These are phyloP conservation scores for Vitis hybrid DNA, from an alignment of 177 flowering plant genomes.

Conservation along the genomic window DNA sequence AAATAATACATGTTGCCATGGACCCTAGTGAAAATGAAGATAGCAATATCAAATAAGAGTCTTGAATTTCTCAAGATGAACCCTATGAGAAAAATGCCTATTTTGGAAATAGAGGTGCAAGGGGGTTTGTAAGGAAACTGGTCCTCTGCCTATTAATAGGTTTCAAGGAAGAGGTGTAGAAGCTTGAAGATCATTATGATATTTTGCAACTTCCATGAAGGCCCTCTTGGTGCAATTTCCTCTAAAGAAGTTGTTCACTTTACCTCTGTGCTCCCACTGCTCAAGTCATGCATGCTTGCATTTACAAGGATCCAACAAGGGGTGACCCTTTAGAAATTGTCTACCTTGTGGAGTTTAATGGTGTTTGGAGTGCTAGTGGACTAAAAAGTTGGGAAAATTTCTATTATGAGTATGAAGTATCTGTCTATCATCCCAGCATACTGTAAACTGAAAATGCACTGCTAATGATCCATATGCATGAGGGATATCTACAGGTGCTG, in stretches of 20 bases:
- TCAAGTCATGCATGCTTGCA: conserved; percentile 55
- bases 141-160: conserved; percentile 7
- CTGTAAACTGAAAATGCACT: conserved; percentile 59
- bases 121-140: conserved; percentile 25
- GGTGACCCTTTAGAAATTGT: conserved; percentile 54
- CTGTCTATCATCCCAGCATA: conserved; percentile 78
- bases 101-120: conserved; percentile 19
- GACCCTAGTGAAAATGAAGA: too few species aligned
- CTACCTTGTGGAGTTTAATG: conserved; percentile 62
- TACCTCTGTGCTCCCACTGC: conserved; percentile 98
- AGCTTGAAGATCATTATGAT: neutral
- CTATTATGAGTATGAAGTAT: conserved; percentile 83
- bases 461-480: conserved; percentile 94
- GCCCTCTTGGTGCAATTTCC: conserved; percentile 82
- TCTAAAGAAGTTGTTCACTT: conserved; percentile 57
- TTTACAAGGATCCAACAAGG: conserved; percentile 51
- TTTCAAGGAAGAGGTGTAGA: neutral
- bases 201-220: conserved; percentile 26
- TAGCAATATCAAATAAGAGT: too few species aligned
- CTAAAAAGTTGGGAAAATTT: conserved; percentile 83
- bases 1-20: too few species aligned
- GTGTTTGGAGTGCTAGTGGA: conserved; percentile 75
- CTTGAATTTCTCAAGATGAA: too few species aligned
- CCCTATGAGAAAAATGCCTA: conserved; percentile 16
- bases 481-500: conserved; percentile 37